Conservation (phyloP, 1,139 yeast species). For the Arxiozyma bovina region DNA sequence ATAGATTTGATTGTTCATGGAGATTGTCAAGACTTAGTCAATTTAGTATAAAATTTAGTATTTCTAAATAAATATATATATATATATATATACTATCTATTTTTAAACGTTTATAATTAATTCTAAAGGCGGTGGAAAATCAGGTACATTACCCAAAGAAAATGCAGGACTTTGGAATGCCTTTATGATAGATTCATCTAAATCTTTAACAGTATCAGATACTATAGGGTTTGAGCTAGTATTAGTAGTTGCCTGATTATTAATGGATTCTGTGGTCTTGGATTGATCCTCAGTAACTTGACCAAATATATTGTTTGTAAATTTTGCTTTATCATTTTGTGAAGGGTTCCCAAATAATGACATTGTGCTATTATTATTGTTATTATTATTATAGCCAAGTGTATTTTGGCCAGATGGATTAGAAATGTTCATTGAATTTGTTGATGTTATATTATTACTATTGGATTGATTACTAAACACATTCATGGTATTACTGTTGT, state of each 20-base stretch:
- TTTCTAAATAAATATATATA: no score
- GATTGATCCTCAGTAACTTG: not conserved
- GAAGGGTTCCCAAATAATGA: not conserved
- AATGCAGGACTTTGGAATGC: constrained; percentile 49
- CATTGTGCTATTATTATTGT: no score
- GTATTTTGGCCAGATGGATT: not conserved
- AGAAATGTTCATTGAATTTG: not conserved
- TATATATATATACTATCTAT: not conserved
- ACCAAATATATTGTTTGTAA: not conserved
- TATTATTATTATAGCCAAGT: not conserved
- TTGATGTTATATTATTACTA: not conserved
- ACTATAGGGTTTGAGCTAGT: not conserved
- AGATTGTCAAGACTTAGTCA: constrained; percentile 43
- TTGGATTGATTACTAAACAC: not conserved
- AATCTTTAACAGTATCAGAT: not conserved
- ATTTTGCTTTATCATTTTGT: not conserved
- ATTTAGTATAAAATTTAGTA: constrained; percentile 5
- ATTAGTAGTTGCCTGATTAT: no score
- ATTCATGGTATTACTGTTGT: not conserved
- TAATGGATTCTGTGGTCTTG: not conserved
- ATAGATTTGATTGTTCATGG: constrained; percentile 50
- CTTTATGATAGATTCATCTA: constrained; percentile 26
- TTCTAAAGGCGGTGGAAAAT: constrained; percentile 58
- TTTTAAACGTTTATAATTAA: constrained; percentile 8
- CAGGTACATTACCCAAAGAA: constrained; percentile 65